phyloP scores from a whole-genome alignment of 371 early-diverging fungal genomes.

The Funneliformis caledonium region DNA sequence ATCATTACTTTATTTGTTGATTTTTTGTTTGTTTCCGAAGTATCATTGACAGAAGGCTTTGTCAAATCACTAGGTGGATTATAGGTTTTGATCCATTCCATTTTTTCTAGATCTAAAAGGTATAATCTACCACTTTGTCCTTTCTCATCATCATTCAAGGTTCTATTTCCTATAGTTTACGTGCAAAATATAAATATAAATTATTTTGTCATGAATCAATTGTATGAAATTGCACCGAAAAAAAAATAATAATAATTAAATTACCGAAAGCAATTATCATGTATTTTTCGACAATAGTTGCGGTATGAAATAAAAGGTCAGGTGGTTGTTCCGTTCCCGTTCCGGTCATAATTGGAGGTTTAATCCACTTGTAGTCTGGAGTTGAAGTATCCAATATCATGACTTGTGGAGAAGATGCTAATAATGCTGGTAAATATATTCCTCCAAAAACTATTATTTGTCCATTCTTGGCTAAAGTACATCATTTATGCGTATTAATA shows the following conservation, averaged over 20 bases:
- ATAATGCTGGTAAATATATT: neutral
- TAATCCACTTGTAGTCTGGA: neutral
- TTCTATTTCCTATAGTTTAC: neutral
- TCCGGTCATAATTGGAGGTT: neutral
- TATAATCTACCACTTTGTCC: neutral
- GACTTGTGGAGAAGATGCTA: neutral
- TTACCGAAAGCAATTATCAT: conserved; percentile 25
- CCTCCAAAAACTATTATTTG: conserved; percentile 20
- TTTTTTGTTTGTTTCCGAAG: no score
- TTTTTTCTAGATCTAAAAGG: neutral
- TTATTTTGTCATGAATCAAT: neutral
- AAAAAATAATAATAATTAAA: neutral
- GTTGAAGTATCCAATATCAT: neutral
- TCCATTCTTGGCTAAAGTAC: neutral
- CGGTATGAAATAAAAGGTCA: neutral
- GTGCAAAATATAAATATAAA: neutral
- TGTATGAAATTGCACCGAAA: neutral
- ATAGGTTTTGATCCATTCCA: neutral
- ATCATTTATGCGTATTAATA: neutral
- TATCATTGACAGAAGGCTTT: no score
- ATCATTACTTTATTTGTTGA: no score
- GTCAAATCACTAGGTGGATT: no score
- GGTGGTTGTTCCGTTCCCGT: neutral
- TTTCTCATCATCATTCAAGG: neutral
- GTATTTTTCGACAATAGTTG: neutral